Evolutionary conservation across 148 eudicot genomes (phyloP), one percentile per base, ranked within the genome.

Genomic region (Amaranthus palmeri): DNA sequence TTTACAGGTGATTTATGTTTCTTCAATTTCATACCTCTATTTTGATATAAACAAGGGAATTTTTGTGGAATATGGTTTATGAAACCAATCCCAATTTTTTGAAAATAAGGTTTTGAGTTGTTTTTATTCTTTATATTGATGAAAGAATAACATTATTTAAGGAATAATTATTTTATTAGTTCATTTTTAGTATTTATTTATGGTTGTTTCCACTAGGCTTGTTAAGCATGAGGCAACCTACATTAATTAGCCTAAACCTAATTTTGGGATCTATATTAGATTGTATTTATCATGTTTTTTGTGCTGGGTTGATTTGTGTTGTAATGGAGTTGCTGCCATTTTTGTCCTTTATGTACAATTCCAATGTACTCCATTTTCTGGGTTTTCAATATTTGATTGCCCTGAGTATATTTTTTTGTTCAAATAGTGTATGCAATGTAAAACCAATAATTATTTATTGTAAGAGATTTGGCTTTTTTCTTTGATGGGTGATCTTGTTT

Each of bases 1-100:
- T 75, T 86, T 67, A 81, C 88, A 66, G 98, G 98, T 93, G 83
- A 75, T 65, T 77, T 60, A 57, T 52, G 11, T 17, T 40, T 36
- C 7, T 60, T 43, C 7, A 3, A 42, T 43, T 40, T 4, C 36
- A 25, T 25, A 25, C 36, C 36, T 25, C 36, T 25, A 25, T 25
- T 25, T 25, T 25, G 36, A 25, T 25, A 25, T 25, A 25, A 25
- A 25, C 36, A 25, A 25, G 36, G 36, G 36, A 25, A 49, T 42
- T 56, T 40, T 2, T 40, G 18, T 67, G 2, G 52, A 17, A 12
- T 9, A 0, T 52, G 4, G 3, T 3, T 9, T 10, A 45, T 71
- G 45, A 7, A 15, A 42, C 48, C 14, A 61, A 61, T 40, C 4
- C 65, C 36, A 25, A 25, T 25, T 2, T 25, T 25, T 25, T 25